Base-by-base conservation (phyloP, 2,329 filamentous ascomycete genomes). In the Stagonosporopsis vannaccii region DNA sequence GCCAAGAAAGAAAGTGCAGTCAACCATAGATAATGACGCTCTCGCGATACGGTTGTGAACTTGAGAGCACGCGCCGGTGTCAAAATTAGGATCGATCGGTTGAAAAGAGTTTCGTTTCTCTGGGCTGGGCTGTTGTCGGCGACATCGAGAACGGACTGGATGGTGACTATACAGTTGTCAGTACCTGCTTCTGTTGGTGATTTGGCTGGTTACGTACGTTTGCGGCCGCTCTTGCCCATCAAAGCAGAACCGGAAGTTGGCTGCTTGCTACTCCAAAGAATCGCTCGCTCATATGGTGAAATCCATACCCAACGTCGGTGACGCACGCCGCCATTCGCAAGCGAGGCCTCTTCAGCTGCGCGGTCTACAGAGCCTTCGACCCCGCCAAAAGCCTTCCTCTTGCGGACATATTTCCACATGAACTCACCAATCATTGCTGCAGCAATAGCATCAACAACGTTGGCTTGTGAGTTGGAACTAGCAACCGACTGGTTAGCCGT, bases 301-400 rank as follows among this genome's bases (percentile, higher is more conserved):
- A 99, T 85, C 95, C 95, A 99, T 2, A 99, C 95, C 95, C 95
- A 99, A 75, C 95, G 85, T 79, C 93, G 97, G 75, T 99, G 95
- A 26, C 95, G 80, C 5, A 84, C 90, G 63, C 86, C 86, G 66
- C 84, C 86, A 62, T 81, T 84, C 87, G 76, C 90, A 87, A 69
- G 92, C 87, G 72, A 68, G 32, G 84, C 83, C 58, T 82, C 84
- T 63, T 84, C 86, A 22, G 80, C 82, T 28, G 75, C 69, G 40
- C 83, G 81, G 35, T 81, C 77, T 22, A 71, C 63, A 33, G 78
- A 67, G 12, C 69, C 65, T 40, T 93, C 90, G 3, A 84, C 79
- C 49, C 94, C 87, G 19, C 92, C 92, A 73, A 99, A 98, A 0
- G 94, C 96, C 78, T 93, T 97, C 63, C 94, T 87, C 73, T 91